Conservation (phyloP, 768 basidiomycete species). For the Leccinum disarticulatum region DNA sequence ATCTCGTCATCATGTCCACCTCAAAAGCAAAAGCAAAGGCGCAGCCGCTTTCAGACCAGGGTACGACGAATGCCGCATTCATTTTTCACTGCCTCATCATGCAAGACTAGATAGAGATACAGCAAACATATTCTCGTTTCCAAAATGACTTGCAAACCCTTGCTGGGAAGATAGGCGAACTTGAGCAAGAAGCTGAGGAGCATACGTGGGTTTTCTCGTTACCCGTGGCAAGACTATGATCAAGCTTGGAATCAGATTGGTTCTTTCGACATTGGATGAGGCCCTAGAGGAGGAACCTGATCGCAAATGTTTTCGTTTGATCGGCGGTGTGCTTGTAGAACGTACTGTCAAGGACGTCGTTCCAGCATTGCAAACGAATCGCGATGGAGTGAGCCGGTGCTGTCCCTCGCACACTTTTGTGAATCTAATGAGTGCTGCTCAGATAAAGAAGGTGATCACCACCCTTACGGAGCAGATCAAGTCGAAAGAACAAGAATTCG, state of each 20-base stretch:
- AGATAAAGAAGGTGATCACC: slow-evolving; percentile 83
- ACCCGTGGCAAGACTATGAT: slow-evolving; percentile 1
- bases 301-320: slow-evolving; percentile 94
- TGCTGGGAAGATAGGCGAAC: slow-evolving; percentile 92
- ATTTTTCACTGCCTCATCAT: slow-evolving; percentile 35
- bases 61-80: slow-evolving; percentile 39
- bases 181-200: slow-evolving; percentile 95
- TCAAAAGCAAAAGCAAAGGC: slow-evolving; percentile 61
- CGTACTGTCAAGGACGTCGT: slow-evolving; percentile 94
- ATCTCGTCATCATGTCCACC: slow-evolving; percentile 43
- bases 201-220: slow-evolving; percentile 63
- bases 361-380: slow-evolving; percentile 86
- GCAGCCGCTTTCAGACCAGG: slow-evolving; percentile 65
- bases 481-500: slow-evolving; percentile 80
- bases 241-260: slow-evolving; percentile 55
- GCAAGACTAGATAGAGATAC: slow-evolving; percentile 69
- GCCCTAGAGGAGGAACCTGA: slow-evolving; percentile 78
- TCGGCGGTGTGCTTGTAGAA: slow-evolving; percentile 95
- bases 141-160: slow-evolving; percentile 91
- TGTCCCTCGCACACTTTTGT: background rate
- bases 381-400: slow-evolving; percentile 66
- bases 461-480: slow-evolving; percentile 87
- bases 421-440: slow-evolving; percentile 15
- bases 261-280: slow-evolving; percentile 84
- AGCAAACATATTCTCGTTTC: slow-evolving; percentile 75